These are phyloP conservation scores for Elsinoe arachidis DNA, from an alignment of 2,329 filamentous ascomycete species.

Conservation along the genomic window DNA sequence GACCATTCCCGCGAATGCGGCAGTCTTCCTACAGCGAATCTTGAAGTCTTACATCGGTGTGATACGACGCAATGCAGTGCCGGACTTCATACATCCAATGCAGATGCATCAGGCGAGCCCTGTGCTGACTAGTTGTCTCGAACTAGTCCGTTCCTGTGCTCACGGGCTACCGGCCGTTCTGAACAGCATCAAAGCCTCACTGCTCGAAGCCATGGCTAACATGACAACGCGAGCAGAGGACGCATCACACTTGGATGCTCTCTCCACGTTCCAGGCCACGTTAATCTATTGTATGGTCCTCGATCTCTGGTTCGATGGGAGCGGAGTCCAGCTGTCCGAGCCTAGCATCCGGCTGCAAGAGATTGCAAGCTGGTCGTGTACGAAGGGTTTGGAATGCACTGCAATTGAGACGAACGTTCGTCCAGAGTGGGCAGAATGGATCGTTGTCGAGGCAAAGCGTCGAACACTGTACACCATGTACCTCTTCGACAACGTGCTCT, in stretches of 20 bases:
- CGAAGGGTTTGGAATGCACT: slow-evolving; percentile 35
- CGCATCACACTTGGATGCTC: neutral
- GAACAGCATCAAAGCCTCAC: neutral
- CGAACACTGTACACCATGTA: slow-evolving; percentile 46
- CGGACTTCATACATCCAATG: neutral
- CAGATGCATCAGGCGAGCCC: neutral
- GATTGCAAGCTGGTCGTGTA: neutral
- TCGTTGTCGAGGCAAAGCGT: slow-evolving; percentile 45
- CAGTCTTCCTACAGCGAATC: neutral
- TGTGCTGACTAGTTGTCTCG: neutral
- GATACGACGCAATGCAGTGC: neutral
- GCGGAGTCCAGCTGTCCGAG: neutral
- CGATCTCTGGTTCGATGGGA: neutral
- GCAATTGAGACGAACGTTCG: slow-evolving; percentile 33
- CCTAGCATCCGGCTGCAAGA: neutral
- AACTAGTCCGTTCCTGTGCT: neutral
- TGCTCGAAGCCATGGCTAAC: neutral
- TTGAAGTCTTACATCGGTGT: neutral
- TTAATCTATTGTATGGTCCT: neutral
- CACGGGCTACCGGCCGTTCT: neutral
- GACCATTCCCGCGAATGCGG: neutral
- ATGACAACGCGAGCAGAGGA: neutral
- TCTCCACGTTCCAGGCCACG: neutral
- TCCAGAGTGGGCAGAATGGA: slow-evolving; percentile 47
- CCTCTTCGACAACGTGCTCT: slow-evolving; percentile 44